Conservation (phyloP, 768 basidiomycete species). For the Sarcomyxa edulis region DNA sequence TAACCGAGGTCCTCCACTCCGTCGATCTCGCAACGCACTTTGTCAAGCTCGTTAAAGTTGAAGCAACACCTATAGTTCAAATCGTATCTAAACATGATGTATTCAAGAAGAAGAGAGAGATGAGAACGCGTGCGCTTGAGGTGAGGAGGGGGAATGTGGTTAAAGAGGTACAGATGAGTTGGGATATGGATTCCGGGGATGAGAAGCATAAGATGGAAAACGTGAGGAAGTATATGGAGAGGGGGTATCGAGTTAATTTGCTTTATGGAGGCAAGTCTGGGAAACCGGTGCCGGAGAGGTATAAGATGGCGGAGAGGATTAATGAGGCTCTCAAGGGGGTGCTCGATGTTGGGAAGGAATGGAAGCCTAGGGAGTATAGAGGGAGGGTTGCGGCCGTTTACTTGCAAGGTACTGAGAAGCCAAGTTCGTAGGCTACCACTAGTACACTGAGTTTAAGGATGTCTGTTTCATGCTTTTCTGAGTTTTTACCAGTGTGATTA, state of each 20-base stretch:
- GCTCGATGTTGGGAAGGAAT: conserved; percentile 48
- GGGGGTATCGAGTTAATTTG: conserved; percentile 54
- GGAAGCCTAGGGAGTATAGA: conserved; percentile 38
- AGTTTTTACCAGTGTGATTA: no score
- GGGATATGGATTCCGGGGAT: conserved; percentile 57
- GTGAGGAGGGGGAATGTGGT: conserved; percentile 23
- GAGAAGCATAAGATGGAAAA: conserved; percentile 61
- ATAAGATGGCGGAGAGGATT: conserved; percentile 40
- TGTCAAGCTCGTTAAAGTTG: conserved; percentile 49
- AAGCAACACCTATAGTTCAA: conserved; percentile 56
- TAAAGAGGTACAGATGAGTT: conserved; percentile 74
- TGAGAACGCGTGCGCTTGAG: conserved; percentile 30
- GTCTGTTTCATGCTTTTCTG: no score
- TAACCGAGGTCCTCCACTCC: conserved; percentile 38
- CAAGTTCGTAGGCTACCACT: no score
- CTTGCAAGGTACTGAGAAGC: conserved; percentile 31
- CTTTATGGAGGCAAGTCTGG: conserved; percentile 46
- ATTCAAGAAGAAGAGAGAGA: conserved; percentile 30
- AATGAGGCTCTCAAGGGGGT: conserved; percentile 36
- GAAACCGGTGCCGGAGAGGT: conserved; percentile 24
- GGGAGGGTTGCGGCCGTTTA: conserved; percentile 33
- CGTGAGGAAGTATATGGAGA: conserved; percentile 50
- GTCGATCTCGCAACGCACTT: conserved; percentile 36
- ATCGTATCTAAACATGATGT: conserved; percentile 42
- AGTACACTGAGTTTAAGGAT: no score